A percentile compares a stretch with the other conserved stretches of the same genome.
Evolutionary conservation across 2,329 filamentous ascomycete genomes (phyloP).

Genomic region (Fusarium sp.): DNA sequence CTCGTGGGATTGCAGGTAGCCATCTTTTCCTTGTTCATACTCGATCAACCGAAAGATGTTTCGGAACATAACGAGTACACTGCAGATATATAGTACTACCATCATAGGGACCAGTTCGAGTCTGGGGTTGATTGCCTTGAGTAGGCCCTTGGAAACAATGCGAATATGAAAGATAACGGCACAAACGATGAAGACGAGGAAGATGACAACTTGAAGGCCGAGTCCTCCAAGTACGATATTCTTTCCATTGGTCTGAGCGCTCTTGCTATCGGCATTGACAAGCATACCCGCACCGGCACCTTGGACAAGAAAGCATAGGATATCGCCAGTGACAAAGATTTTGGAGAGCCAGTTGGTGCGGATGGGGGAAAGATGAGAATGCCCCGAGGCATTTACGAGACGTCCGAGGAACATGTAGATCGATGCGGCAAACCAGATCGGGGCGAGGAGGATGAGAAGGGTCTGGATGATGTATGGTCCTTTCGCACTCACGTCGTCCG

Average conservation of each 20-base stretch:
- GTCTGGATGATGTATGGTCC: not conserved
- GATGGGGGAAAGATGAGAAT: not conserved
- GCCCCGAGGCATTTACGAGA: not conserved
- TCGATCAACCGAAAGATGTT: not conserved
- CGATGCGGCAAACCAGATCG: conserved; percentile 4
- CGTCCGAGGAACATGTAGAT: conserved; percentile 13
- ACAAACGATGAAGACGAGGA: not conserved
- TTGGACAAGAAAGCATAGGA: not conserved
- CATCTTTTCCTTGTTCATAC: not conserved
- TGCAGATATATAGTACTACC: not conserved
- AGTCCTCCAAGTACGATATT: not conserved
- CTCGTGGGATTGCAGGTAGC: not conserved
- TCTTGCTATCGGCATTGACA: not conserved
- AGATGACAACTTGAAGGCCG: not conserved
- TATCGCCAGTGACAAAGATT: not conserved
- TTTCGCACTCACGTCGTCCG: not conserved
- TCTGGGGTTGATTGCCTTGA: not conserved
- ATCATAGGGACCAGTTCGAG: not conserved
- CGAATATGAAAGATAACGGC: not conserved
- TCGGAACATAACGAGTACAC: not conserved
- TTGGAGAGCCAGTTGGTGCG: conserved; percentile 3
- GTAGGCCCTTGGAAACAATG: not conserved
- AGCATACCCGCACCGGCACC: not conserved
- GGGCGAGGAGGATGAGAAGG: not conserved
- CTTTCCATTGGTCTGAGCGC: not conserved